Evolutionary conservation across 129 eudicot genomes (phyloP), one percentile per base, ranked within the genome.

Genomic region (Tagetes patula): DNA sequence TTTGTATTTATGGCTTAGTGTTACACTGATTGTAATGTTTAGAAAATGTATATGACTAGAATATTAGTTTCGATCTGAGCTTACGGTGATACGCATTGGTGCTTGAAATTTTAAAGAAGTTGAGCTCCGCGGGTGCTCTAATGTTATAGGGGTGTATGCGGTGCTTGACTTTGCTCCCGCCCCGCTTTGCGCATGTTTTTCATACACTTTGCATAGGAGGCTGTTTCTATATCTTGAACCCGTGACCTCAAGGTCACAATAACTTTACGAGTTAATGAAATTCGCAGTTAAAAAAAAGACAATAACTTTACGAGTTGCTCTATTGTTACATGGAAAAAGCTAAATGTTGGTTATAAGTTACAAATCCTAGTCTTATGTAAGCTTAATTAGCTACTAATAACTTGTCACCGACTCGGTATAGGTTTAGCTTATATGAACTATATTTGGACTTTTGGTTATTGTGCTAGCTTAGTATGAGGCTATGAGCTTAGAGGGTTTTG

Each of bases 51-150:
- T 32, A 52, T 52, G 31, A 4, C 0, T 33, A 33, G 6, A 3
- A 53, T 42, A 54, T 7, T 77, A 38, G 30, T 69, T 1, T 4
- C 64, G 64, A 47, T 77, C 54, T 62, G 38, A 47, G 64, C 13
- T 69, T 76, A 45, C n/a, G 13, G 13, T 11, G 36, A 9, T n/a
- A 30, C 56, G 55, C 8, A 41, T 42, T 39, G 72, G 72, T 66
- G 45, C 37, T 41, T 65, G 56, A 52, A 65, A 52, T 41, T 49
- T 12, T 53, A 47, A 27, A 55, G 50, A 36, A 38, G 60, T 58
- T 74, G 78, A 74, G 69, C 69, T 72, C 13, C 32, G 42, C 0
- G 37, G 1, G 42, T 58, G 76, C 9, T 43, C 43, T 31, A 72
- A 31, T 32, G 67, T 43, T 8, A 43, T 10, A 5, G 1, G 27